Conservation (phyloP, 1,284 basidiomycete species). For the Pascua guehoae region DNA sequence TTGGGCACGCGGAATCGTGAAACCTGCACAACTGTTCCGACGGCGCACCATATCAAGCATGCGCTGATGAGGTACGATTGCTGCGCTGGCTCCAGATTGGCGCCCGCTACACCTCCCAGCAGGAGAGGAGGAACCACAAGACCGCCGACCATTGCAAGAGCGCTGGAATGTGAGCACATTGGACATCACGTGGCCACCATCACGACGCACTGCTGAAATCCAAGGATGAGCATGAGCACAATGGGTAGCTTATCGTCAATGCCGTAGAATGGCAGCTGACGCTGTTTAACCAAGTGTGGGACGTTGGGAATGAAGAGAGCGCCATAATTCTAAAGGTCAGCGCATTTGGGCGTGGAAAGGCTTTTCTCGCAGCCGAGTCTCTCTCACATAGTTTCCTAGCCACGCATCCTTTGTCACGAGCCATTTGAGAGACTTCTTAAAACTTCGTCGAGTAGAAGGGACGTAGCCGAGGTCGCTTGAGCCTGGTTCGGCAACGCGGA, state of each 20-base stretch:
- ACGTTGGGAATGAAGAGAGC: conserved; percentile 33
- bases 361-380: too few relatives aligned
- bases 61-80: conserved; percentile 32
- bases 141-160: conserved; percentile 34
- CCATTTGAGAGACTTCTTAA: too few relatives aligned
- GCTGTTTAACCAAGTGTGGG: conserved; percentile 21
- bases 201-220: conserved; percentile 28
- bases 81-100: conserved; percentile 21
- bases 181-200: too few relatives aligned
- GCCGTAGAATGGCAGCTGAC: conserved; percentile 31
- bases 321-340: conserved; percentile 31
- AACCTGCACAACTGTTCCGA: conserved; percentile 31
- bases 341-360: too few relatives aligned
- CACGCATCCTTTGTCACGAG: too few relatives aligned
- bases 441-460: too few relatives aligned
- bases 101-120: conserved; percentile 29
- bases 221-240: conserved; percentile 31
- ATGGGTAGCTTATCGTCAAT: conserved; percentile 29
- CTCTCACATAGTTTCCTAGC: too few relatives aligned
- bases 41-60: conserved; percentile 30
- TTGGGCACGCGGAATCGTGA: conserved; percentile 22
- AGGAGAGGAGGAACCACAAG: conserved; percentile 31
- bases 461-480: too few relatives aligned
- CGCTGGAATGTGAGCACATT: conserved; percentile 5
- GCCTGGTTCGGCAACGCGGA: too few relatives aligned